Percentiles rank a stretch among this genome's conserved stretches.
These are phyloP conservation scores for Colletotrichum camelliae DNA, from an alignment of 2,329 filamentous ascomycete genomes.

Conservation along the genomic window DNA sequence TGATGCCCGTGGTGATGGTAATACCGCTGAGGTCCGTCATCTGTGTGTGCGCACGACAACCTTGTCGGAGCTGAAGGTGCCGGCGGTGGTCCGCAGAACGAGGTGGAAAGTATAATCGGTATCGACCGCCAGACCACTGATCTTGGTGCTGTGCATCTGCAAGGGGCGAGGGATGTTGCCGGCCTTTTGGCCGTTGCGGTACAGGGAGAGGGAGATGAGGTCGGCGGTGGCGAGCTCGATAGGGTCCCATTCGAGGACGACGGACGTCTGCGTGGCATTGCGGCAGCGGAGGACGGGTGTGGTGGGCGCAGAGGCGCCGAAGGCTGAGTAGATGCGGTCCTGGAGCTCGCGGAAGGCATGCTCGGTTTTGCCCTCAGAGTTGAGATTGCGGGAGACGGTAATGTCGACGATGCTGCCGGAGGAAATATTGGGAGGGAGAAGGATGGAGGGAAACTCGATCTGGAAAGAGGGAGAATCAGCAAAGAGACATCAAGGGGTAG, in stretches of 20 bases:
- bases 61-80: slow-evolving; percentile 83
- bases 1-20: slow-evolving; percentile 88
- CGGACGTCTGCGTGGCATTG: slow-evolving; percentile 97
- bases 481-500: neutral
- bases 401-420: slow-evolving; percentile 99
- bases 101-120: slow-evolving; percentile 96
- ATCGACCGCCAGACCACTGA: slow-evolving; percentile 93
- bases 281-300: slow-evolving; percentile 85
- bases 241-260: slow-evolving; percentile 98
- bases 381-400: slow-evolving; percentile 85
- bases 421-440: slow-evolving; percentile 92
- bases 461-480: slow-evolving; percentile 44
- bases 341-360: slow-evolving; percentile 85
- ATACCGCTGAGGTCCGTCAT: slow-evolving; percentile 98
- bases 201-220: slow-evolving; percentile 86
- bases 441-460: slow-evolving; percentile 99
- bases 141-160: slow-evolving; percentile 94
- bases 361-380: slow-evolving; percentile 77
- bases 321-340: slow-evolving; percentile 83
- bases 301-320: slow-evolving; percentile 79
- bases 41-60: slow-evolving; percentile 88
- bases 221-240: slow-evolving; percentile 92
- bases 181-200: slow-evolving; percentile 95
- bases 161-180: slow-evolving; percentile 89
- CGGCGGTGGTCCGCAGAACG: slow-evolving; percentile 87